Evolutionary conservation across 192 early-diverging fungal genomes (phyloP).

Genomic region (Coemansia aciculifera): DNA sequence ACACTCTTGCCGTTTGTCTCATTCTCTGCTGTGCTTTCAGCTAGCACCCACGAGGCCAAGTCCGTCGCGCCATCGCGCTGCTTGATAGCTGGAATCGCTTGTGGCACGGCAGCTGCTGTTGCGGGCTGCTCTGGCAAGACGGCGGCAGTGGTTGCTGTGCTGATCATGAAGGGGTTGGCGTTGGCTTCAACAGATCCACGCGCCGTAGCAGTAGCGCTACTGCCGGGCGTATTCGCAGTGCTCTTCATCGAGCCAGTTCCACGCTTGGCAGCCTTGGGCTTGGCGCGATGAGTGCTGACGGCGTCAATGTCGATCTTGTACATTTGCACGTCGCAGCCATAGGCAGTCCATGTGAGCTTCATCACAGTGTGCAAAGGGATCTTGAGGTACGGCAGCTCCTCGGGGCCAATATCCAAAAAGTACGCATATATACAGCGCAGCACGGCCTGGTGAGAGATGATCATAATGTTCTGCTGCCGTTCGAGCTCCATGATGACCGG

Average conservation of each 20-base stretch:
- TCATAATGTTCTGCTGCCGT: constrained; percentile 93
- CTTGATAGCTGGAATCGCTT: constrained; percentile 18
- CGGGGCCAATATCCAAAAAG: constrained; percentile 90
- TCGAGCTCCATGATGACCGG: constrained; percentile 99
- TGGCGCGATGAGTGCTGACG: constrained; percentile 93
- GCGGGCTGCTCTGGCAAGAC: background rate
- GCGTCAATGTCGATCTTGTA: constrained; percentile 96
- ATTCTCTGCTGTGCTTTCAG: background rate
- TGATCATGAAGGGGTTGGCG: background rate
- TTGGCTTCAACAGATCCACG: background rate
- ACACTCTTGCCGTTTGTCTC: background rate
- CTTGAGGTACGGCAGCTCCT: constrained; percentile 97
- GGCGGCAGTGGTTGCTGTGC: background rate
- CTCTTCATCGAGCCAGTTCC: constrained; percentile 13
- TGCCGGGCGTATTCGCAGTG: constrained; percentile 19
- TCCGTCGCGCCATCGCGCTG: constrained; percentile 1
- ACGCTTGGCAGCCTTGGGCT: constrained; percentile 56
- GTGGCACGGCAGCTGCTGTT: background rate
- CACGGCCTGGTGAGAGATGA: constrained; percentile 97
- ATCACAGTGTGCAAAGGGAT: constrained; percentile 98
- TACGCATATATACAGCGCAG: constrained; percentile 97
- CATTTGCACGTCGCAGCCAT: constrained; percentile 91
- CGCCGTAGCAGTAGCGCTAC: constrained; percentile 5
- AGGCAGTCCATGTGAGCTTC: constrained; percentile 95
- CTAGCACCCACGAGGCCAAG: constrained; percentile 2